Percentiles rank a stretch among this genome's conserved stretches.
Evolutionary conservation across 345 rosid species (phyloP).

Genomic region (Durio zibethinus): DNA sequence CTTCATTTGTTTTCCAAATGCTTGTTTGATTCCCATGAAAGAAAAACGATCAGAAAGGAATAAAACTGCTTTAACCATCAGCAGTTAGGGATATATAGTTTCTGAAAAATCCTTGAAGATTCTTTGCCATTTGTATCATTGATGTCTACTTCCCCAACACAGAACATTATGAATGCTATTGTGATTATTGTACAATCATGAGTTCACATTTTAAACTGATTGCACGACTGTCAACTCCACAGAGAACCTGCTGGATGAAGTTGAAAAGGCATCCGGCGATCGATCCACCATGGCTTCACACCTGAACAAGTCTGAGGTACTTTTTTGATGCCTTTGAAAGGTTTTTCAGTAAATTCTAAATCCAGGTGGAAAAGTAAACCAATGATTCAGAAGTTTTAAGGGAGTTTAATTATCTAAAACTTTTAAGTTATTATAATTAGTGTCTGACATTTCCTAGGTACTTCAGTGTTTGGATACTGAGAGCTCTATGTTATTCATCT

Average conservation of each 20-base stretch:
- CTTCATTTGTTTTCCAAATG: neutral
- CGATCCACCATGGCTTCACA: slow-evolving; percentile 49
- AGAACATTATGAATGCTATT: neutral
- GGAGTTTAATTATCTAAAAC: neutral
- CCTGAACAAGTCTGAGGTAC: slow-evolving; percentile 50
- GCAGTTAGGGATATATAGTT: neutral
- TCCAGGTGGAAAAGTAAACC: neutral
- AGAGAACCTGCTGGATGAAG: slow-evolving; percentile 60
- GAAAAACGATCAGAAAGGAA: neutral
- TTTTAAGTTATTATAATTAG: neutral
- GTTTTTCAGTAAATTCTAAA: neutral
- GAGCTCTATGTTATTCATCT: slow-evolving; percentile 3
- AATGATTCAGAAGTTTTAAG: neutral
- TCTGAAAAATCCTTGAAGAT: neutral
- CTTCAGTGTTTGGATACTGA: neutral
- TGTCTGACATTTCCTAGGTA: neutral
- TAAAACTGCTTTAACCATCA: neutral
- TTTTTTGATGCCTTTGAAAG: neutral
- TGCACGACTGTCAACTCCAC: slow-evolving; percentile 17
- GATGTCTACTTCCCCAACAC: neutral
- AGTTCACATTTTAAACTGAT: neutral
- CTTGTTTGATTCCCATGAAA: neutral
- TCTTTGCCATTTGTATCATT: neutral
- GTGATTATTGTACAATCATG: neutral
- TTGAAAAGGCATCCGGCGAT: slow-evolving; percentile 41